Percentiles rank a stretch among this genome's conserved stretches.
Conservation (phyloP, 2,329 filamentous ascomycete species). For the Xylaria hypoxylon region DNA sequence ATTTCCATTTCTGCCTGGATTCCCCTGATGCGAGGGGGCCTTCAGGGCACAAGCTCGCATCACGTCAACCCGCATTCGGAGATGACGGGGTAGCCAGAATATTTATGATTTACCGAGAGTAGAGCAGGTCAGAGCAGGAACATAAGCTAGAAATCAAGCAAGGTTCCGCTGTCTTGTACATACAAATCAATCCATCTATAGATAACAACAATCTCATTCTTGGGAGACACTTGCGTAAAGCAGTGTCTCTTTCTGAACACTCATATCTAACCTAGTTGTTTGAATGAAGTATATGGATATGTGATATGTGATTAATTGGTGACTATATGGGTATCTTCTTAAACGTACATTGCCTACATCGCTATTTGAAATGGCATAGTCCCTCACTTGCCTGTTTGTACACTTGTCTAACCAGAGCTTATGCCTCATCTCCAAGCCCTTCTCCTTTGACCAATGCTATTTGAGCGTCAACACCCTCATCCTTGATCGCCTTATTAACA, state of each 20-base stretch:
- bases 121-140: slow-evolving; percentile 18
- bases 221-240: slow-evolving; percentile 3
- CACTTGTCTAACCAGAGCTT: not conserved
- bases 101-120: slow-evolving; percentile 7
- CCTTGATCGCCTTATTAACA: slow-evolving; percentile 17
- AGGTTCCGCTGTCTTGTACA: slow-evolving; percentile 14
- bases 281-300: not conserved
- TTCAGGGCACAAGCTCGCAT: slow-evolving; percentile 2
- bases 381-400: not conserved
- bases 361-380: not conserved
- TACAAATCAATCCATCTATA: slow-evolving; percentile 19
- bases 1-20: slow-evolving; percentile 11
- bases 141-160: slow-evolving; percentile 13
- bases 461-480: slow-evolving; percentile 27
- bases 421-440: not conserved
- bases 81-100: not conserved
- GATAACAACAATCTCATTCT: slow-evolving; percentile 30
- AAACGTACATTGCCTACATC: not conserved
- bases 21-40: not conserved
- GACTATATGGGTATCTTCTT: slow-evolving; percentile 14
- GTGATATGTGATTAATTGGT: slow-evolving; percentile 1
- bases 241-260: slow-evolving; percentile 10
- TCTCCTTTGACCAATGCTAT: not conserved
- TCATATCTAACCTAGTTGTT: not conserved
- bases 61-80: not conserved